A percentile compares a stretch with the other conserved stretches of the same genome.
These are phyloP conservation scores for Anisogramma anomala DNA, from an alignment of 2,329 filamentous ascomycete species.

Conservation along the genomic window DNA sequence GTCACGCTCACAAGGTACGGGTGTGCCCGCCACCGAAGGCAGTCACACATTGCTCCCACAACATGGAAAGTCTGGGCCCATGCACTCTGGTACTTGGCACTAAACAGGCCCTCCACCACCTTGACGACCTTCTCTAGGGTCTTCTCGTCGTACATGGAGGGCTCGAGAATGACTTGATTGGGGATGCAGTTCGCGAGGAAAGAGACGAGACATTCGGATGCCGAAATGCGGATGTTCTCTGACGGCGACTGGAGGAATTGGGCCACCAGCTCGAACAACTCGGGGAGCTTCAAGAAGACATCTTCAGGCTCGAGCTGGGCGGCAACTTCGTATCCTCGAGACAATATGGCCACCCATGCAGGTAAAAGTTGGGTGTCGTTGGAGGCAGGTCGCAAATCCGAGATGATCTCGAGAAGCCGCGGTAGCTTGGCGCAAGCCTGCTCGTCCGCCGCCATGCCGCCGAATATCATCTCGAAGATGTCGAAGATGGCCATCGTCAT, in stretches of 20 bases:
- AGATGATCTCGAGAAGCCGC: constrained; percentile 79
- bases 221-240: constrained; percentile 86
- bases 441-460: constrained; percentile 76
- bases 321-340: constrained; percentile 86
- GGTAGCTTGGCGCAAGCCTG: constrained; percentile 82
- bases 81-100: constrained; percentile 82
- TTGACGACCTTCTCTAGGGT: constrained; percentile 69
- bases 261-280: constrained; percentile 69
- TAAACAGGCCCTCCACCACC: constrained; percentile 62
- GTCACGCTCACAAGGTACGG: constrained; percentile 68
- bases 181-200: constrained; percentile 88
- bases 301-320: constrained; percentile 81
- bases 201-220: constrained; percentile 88
- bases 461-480: constrained; percentile 94
- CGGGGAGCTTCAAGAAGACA: constrained; percentile 81
- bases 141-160: constrained; percentile 88
- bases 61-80: constrained; percentile 94
- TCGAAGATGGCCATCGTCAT: constrained; percentile 95
- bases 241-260: constrained; percentile 76
- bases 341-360: constrained; percentile 92
- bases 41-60: constrained; percentile 74
- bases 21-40: constrained; percentile 71
- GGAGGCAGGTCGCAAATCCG: constrained; percentile 78
- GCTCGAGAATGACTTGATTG: constrained; percentile 68
- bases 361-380: constrained; percentile 92